Evolutionary conservation across 2,329 filamentous ascomycete species (phyloP).

Genomic region (Pyricularia pennisetigena): DNA sequence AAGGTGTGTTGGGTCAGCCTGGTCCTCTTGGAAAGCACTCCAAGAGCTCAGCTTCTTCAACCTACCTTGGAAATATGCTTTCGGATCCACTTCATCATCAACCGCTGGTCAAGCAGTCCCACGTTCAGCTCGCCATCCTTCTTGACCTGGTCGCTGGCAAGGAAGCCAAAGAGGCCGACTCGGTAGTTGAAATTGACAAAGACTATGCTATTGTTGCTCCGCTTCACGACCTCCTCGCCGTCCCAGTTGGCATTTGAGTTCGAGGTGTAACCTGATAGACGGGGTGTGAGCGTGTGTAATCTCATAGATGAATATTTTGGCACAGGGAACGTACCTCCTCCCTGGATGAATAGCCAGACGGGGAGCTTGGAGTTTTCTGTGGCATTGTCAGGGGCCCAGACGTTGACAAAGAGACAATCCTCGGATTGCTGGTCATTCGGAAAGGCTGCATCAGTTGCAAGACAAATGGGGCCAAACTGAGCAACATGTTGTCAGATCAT

Average conservation of each 20-base stretch:
- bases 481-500: neutral
- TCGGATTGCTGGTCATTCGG: slow-evolving; percentile 18
- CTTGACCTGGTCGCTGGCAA: slow-evolving; percentile 45
- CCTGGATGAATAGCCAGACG: slow-evolving; percentile 44
- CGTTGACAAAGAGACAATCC: slow-evolving; percentile 34
- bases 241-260: slow-evolving; percentile 41
- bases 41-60: neutral
- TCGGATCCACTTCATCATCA: slow-evolving; percentile 50
- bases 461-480: slow-evolving; percentile 35
- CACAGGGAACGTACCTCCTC: slow-evolving; percentile 20
- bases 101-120: slow-evolving; percentile 53
- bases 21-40: neutral
- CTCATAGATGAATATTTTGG: neutral
- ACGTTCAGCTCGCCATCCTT: slow-evolving; percentile 48
- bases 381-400: slow-evolving; percentile 30
- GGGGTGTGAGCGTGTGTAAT: neutral
- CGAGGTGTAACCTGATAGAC: slow-evolving; percentile 25
- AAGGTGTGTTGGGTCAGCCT: neutral
- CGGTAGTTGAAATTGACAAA: slow-evolving; percentile 53
- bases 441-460: slow-evolving; percentile 24
- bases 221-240: slow-evolving; percentile 32
- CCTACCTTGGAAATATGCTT: slow-evolving; percentile 34
- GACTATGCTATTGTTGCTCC: slow-evolving; percentile 29
- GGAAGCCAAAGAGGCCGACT: slow-evolving; percentile 51
- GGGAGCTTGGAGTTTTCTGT: slow-evolving; percentile 32